These are phyloP conservation scores for Chalciporus piperatus DNA, from an alignment of 768 basidiomycete species.

Conservation along the genomic window DNA sequence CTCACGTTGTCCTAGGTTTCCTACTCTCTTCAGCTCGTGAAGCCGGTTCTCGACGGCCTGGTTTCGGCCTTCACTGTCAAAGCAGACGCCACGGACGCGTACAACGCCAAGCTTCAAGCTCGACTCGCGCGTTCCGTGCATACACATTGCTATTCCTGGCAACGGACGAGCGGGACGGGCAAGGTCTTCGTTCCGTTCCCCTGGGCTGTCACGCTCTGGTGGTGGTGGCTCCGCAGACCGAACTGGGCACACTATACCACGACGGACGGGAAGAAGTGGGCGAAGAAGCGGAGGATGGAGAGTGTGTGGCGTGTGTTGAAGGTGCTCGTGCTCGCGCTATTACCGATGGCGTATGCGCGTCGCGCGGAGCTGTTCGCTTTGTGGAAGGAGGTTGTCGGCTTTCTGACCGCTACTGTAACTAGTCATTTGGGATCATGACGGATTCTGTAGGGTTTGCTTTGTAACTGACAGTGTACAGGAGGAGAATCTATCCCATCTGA, in stretches of 20 bases:
- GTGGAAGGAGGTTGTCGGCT: neutral
- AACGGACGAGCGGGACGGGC: constrained; percentile 35
- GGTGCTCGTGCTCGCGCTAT: neutral
- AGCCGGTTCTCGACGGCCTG: constrained; percentile 25
- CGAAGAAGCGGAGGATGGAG: constrained; percentile 4
- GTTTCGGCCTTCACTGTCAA: constrained; percentile 24
- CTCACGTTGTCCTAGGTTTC: constrained; percentile 17
- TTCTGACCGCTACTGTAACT: neutral
- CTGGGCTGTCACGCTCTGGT: constrained; percentile 33
- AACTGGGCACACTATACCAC: constrained; percentile 34
- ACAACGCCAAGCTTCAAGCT: constrained; percentile 24
- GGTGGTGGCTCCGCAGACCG: constrained; percentile 35
- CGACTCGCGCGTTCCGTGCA: constrained; percentile 20
- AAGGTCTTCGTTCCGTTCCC: constrained; percentile 41
- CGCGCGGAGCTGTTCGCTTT: constrained; percentile 5
- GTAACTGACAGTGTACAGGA: no score
- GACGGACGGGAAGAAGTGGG: constrained; percentile 41
- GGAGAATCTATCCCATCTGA: no score
- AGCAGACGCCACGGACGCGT: constrained; percentile 23
- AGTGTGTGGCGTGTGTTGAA: constrained; percentile 3
- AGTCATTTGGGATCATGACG: neutral
- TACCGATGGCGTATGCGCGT: constrained; percentile 8
- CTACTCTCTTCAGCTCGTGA: constrained; percentile 29
- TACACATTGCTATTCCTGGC: constrained; percentile 40
- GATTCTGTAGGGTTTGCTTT: neutral